These are phyloP conservation scores for Metschnikowia santaceciliae DNA, from an alignment of 805 yeast species.

Conservation along the genomic window DNA sequence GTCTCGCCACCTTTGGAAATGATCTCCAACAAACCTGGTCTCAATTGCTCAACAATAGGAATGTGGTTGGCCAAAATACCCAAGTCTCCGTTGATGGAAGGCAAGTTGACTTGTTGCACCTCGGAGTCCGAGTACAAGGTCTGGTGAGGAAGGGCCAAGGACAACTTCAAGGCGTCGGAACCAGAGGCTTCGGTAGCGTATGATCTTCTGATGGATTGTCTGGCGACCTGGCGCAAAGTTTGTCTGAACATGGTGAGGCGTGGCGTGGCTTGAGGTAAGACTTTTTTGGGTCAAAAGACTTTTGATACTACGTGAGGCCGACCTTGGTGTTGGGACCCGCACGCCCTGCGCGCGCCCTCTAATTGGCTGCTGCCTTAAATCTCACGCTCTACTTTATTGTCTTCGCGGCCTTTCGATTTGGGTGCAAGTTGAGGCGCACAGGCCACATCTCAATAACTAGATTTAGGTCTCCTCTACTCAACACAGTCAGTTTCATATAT, in stretches of 20 bases:
- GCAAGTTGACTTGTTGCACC: conserved; percentile 80
- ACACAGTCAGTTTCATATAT: too few species aligned
- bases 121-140: conserved; percentile 57
- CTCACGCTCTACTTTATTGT: neutral
- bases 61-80: conserved; percentile 98
- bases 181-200: conserved; percentile 79
- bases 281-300: neutral
- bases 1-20: conserved; percentile 71
- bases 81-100: conserved; percentile 91
- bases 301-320: conserved; percentile 9
- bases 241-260: conserved; percentile 53
- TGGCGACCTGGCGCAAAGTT: conserved; percentile 56
- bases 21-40: conserved; percentile 93
- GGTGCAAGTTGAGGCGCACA: neutral
- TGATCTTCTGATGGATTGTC: conserved; percentile 67
- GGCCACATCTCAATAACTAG: neutral
- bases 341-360: conserved; percentile 22
- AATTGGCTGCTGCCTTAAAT: conserved; percentile 24
- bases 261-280: conserved; percentile 3
- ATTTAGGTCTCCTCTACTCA: too few species aligned
- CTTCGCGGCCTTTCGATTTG: neutral
- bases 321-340: conserved; percentile 15
- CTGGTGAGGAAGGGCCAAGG: conserved; percentile 88
- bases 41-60: conserved; percentile 92
- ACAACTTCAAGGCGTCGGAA: conserved; percentile 72